phyloP scores from a whole-genome alignment of 116 monocot species.

The Dioscorea cayenensis region DNA sequence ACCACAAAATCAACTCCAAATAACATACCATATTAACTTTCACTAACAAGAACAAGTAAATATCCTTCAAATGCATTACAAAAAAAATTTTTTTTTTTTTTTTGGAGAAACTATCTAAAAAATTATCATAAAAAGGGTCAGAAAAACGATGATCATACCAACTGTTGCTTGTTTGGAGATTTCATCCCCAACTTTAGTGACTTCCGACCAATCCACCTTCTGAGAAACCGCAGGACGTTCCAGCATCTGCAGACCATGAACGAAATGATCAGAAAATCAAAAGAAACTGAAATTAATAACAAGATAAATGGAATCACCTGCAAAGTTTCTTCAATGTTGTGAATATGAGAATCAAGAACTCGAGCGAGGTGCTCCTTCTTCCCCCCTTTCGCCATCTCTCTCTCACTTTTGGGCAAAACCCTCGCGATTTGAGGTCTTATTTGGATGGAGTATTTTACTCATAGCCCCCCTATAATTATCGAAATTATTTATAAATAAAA shows the following conservation, averaged over 20 bases:
- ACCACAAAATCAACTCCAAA: not conserved
- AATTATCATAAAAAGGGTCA: not conserved
- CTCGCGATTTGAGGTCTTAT: not conserved
- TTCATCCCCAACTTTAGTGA: constrained; percentile 55
- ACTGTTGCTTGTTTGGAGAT: constrained; percentile 82
- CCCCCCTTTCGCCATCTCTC: constrained; percentile 39
- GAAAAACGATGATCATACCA: constrained; percentile 22
- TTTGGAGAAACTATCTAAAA: too few relatives aligned
- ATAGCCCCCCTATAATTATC: too few relatives aligned
- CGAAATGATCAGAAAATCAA: not conserved
- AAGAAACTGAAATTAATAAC: not conserved
- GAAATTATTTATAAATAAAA: too few relatives aligned
- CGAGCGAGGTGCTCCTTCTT: constrained; percentile 29
- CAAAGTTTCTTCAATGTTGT: constrained; percentile 47
- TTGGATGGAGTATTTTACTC: not conserved
- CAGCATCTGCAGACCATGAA: constrained; percentile 35
- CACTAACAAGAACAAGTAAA: too few relatives aligned
- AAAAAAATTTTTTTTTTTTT: too few relatives aligned
- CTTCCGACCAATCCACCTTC: constrained; percentile 77
- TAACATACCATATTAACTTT: too few relatives aligned
- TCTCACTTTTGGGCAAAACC: not conserved
- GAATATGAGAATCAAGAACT: constrained; percentile 29
- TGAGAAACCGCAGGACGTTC: constrained; percentile 37
- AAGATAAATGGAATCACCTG: constrained; percentile 20
- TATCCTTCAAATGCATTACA: too few relatives aligned